Evolutionary conservation across 2,329 filamentous ascomycete species (phyloP), one percentile per base, ranked within the genome.

Genomic region (Magnaporthales sp.): DNA sequence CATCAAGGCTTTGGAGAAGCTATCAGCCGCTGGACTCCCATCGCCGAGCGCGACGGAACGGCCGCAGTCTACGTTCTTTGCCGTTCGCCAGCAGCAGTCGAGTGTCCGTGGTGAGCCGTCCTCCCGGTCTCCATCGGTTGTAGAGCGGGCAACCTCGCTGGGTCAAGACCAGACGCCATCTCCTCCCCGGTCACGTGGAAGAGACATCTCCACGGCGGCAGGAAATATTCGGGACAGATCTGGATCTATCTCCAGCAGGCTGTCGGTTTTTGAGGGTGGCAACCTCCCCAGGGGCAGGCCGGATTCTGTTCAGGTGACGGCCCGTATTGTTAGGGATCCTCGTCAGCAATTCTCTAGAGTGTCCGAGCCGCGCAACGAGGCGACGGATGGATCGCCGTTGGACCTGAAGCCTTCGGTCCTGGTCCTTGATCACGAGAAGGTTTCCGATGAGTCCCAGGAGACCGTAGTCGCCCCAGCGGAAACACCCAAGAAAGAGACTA

Each of bases 1-100:
- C 58, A 98, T 98, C 76, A 96, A 97, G 77, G 93, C 93, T 7
- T 81, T 99, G 66, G 91, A 97, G 74, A 93, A 92, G 76, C 84
- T 95, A 70, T 84, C 89, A 68, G 27, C 46, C 24, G 27, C 63
- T 31, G 62, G 62, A 9, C 30, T 63, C 7, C n/a, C 62, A n/a
- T 15, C 62, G n/a, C 30, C 62, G 62, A 24, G 15, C 30, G 10
- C 19, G n/a, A 75, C 10, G 69, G 80, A 81, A 38, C 75, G 80
- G 19, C 80, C 83, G 3, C 80, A 82, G 6, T 81, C 86, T 8
- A 80, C 86, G 1, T 85, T 89, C 72, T 86, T 88, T 70, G 83
- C 86, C 1, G 88, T 84, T 67, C 85, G 79, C 8, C 61, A 63
- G 29, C 38, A 46, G n/a, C 38, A 19, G 38, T n/a, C 38, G 38